These are phyloP conservation scores for Cucurbitaria berberidis DNA, from an alignment of 2,329 filamentous ascomycete species.

Conservation along the genomic window DNA sequence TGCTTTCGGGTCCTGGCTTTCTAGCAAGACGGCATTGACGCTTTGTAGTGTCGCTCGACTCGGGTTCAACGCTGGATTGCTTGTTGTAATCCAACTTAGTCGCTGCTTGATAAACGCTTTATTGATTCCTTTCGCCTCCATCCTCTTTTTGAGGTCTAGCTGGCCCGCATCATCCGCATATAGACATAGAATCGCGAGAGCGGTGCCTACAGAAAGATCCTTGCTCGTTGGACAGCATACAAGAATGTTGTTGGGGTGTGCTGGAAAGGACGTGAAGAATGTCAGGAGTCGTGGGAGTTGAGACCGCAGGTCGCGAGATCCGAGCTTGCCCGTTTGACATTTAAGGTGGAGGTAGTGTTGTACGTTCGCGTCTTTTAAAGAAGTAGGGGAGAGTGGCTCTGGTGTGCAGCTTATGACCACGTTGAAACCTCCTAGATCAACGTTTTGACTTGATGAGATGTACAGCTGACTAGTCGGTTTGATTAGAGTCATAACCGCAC, in stretches of 20 bases:
- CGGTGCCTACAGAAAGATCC: slow-evolving; percentile 79
- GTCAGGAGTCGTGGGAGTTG: slow-evolving; percentile 68
- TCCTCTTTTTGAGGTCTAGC: slow-evolving; percentile 6
- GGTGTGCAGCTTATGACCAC: slow-evolving; percentile 54
- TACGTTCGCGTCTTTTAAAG: slow-evolving; percentile 18
- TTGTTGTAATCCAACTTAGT: slow-evolving; percentile 81
- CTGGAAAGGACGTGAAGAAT: slow-evolving; percentile 52
- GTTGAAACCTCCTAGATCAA: slow-evolving; percentile 47
- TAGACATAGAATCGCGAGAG: slow-evolving; percentile 77
- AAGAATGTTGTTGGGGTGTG: slow-evolving; percentile 26
- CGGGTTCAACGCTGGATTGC: slow-evolving; percentile 80
- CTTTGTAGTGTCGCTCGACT: slow-evolving; percentile 86
- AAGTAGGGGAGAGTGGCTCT: slow-evolving; percentile 40
- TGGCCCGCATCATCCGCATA: slow-evolving; percentile 70
- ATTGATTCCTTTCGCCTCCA: slow-evolving; percentile 55
- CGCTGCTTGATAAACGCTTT: slow-evolving; percentile 79
- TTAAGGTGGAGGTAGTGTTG: slow-evolving; percentile 64
- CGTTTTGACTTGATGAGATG: slow-evolving; percentile 49
- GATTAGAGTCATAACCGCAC: slow-evolving; percentile 47
- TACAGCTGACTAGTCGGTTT: slow-evolving; percentile 50
- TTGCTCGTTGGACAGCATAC: slow-evolving; percentile 78
- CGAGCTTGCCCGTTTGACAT: slow-evolving; percentile 75
- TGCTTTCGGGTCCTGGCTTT: slow-evolving; percentile 10
- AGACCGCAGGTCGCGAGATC: slow-evolving; percentile 79
- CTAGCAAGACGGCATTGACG: slow-evolving; percentile 88